Evolutionary conservation across 1,139 yeast species (phyloP).

Genomic region (Suhomyces bribrorum): DNA sequence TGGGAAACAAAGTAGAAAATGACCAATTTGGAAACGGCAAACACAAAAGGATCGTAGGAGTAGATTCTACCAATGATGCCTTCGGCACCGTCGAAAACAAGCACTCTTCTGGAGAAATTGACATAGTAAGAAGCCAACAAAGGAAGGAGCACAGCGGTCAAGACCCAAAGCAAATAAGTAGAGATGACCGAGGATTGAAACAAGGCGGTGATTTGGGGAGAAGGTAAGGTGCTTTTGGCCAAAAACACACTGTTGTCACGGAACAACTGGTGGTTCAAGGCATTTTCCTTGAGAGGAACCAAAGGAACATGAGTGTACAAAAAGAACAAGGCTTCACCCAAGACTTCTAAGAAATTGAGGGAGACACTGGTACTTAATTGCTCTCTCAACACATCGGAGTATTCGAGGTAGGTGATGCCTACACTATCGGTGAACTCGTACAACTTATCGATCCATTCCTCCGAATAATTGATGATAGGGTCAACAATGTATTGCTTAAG

Average conservation of each 20-base stretch:
- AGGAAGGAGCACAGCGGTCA: conserved; percentile 46
- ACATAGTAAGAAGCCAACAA: conserved; percentile 49
- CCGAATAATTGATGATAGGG: conserved; percentile 38
- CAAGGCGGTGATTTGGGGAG: conserved; percentile 42
- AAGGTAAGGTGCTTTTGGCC: conserved; percentile 24
- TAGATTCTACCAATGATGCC: conserved; percentile 42
- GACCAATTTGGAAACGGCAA: conserved; percentile 52
- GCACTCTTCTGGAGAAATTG: conserved; percentile 52
- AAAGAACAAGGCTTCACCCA: conserved; percentile 40
- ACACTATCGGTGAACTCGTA: conserved; percentile 40
- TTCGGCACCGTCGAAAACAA: conserved; percentile 20
- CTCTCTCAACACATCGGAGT: conserved; percentile 50
- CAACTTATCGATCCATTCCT: conserved; percentile 28
- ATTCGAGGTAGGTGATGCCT: conserved; percentile 43
- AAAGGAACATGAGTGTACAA: conserved; percentile 37
- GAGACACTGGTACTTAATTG: conserved; percentile 50
- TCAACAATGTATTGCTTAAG: conserved; percentile 41
- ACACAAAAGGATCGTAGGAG: conserved; percentile 58
- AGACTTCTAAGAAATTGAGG: conserved; percentile 44
- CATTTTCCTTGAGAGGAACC: conserved; percentile 41
- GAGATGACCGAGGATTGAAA: conserved; percentile 30
- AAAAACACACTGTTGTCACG: conserved; percentile 37
- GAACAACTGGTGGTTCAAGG: conserved; percentile 41
- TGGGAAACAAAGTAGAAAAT: conserved; percentile 44
- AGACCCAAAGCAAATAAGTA: conserved; percentile 43